Base-by-base conservation (phyloP, 176 grass and related monocot genomes). In the Eragrostis curvula region DNA sequence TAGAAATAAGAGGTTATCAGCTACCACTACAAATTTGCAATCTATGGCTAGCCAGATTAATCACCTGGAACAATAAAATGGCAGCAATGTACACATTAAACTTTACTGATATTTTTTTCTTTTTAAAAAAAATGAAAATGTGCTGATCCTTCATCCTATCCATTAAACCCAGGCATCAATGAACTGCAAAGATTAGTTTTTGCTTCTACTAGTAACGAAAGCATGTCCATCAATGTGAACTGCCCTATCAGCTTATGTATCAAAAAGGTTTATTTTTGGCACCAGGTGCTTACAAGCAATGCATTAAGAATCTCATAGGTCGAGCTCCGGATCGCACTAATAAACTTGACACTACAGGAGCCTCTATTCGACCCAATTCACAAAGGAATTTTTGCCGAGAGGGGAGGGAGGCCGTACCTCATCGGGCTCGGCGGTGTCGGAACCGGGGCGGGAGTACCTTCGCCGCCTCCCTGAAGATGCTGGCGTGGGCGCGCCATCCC, bases 371-470 rank as follows among this genome's bases (percentile, higher is more conserved):
- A 56, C 21, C 73, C 45, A 56, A 76, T 85, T 14, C 57, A 3
- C n/a, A 30, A 15, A 1, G 4, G 47, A 18, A 15, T 25, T 40
- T 69, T 58, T 0, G 42, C 43, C 24, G 71, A 20, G 30, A 5
- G n/a, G 13, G 45, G 39, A 24, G 16, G 25, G 40, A 8, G 57
- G n/a, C 0, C 11, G 32, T 87, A 91, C 96, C 90, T 99, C 93
- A 62, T 91, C 89, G 3, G 79, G 90, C 51, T 88, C 81, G 40
- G 71, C 78, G 30, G 76, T 24, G 55, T 93, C 85, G 32, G 76
- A 53, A 59, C 95, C 79, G n/a, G 84, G 46, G 29, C 77, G 86
- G 56, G 81, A 80, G 85, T 72, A 64, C 20, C 90, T 84, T 12
- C 92, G 66, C 46, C 86, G 79, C 47, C 83, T 66, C 53, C 83